A percentile compares a stretch with the other conserved stretches of the same genome.
These are phyloP conservation scores for Penstemon davidsonii DNA, from an alignment of 257 asterid genomes.

Conservation along the genomic window DNA sequence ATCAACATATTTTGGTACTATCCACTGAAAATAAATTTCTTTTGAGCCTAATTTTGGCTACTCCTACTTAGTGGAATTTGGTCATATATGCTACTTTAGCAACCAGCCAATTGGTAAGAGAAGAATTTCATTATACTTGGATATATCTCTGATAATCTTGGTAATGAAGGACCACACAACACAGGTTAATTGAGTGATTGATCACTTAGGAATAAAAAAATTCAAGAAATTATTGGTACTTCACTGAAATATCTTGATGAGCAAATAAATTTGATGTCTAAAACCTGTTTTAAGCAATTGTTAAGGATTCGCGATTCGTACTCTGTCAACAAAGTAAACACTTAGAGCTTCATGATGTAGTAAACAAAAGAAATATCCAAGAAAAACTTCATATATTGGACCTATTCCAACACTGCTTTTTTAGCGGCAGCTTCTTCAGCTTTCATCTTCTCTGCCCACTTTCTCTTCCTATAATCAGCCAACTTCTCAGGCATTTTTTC, in stretches of 20 bases:
- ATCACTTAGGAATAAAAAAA: too few relatives aligned
- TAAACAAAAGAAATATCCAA: slow-evolving; percentile 13
- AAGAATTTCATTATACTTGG: slow-evolving; percentile 9
- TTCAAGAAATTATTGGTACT: too few relatives aligned
- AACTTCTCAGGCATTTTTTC: slow-evolving; percentile 66
- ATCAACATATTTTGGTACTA: background rate
- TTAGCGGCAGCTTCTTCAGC: slow-evolving; percentile 80
- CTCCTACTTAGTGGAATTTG: slow-evolving; percentile 20
- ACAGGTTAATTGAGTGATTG: too few relatives aligned
- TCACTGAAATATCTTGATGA: background rate
- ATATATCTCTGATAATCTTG: background rate
- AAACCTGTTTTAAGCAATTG: background rate
- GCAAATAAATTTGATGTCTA: background rate
- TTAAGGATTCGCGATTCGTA: background rate
- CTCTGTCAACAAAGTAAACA: slow-evolving; percentile 1
- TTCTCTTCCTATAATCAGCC: slow-evolving; percentile 74
- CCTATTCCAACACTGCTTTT: slow-evolving; percentile 63
- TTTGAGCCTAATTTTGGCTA: slow-evolving; percentile 8
- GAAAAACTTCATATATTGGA: background rate
- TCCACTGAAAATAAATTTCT: background rate
- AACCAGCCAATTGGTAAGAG: slow-evolving; percentile 13
- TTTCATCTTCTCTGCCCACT: slow-evolving; percentile 86
- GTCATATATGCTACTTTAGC: background rate
- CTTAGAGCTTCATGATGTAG: background rate
- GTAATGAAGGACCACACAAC: too few relatives aligned